phyloP scores from a whole-genome alignment of 2,329 filamentous ascomycete species.

The Chaetomiaceae sp. region DNA sequence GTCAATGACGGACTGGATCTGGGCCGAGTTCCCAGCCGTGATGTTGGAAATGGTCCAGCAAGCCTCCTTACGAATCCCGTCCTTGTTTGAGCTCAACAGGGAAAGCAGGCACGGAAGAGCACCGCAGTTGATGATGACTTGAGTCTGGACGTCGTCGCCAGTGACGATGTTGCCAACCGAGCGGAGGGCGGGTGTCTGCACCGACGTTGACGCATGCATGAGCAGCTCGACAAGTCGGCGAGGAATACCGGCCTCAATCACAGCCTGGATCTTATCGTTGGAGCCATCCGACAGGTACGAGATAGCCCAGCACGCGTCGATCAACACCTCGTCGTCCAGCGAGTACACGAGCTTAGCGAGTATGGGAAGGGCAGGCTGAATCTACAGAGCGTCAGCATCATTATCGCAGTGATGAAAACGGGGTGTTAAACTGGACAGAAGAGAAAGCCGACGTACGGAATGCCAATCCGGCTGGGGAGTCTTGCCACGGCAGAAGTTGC shows the following conservation, averaged over 20 bases:
- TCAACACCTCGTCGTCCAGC: slow-evolving; percentile 94
- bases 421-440: neutral
- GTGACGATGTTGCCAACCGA: slow-evolving; percentile 99
- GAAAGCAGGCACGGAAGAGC: slow-evolving; percentile 87
- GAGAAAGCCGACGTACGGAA: slow-evolving; percentile 59
- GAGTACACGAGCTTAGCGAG: slow-evolving; percentile 97
- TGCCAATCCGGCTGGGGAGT: slow-evolving; percentile 97
- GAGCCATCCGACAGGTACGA: slow-evolving; percentile 96
- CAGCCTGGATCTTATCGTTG: slow-evolving; percentile 98
- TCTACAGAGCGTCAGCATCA: slow-evolving; percentile 47
- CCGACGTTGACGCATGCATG: slow-evolving; percentile 96
- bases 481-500: slow-evolving; percentile 99
- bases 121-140: slow-evolving; percentile 98
- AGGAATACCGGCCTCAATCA: slow-evolving; percentile 96
- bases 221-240: slow-evolving; percentile 92
- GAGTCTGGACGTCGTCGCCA: slow-evolving; percentile 95
- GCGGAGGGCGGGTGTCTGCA: slow-evolving; percentile 92
- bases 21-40: slow-evolving; percentile 93
- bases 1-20: slow-evolving; percentile 95
- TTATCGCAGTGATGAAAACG: slow-evolving; percentile 5
- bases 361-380: slow-evolving; percentile 87
- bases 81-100: slow-evolving; percentile 92
- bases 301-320: slow-evolving; percentile 99
- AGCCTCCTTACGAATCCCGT: slow-evolving; percentile 97
- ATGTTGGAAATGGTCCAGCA: slow-evolving; percentile 99